Base-by-base conservation (phyloP, 2,329 filamentous ascomycete genomes). In the Trichocomaceae sp. region DNA sequence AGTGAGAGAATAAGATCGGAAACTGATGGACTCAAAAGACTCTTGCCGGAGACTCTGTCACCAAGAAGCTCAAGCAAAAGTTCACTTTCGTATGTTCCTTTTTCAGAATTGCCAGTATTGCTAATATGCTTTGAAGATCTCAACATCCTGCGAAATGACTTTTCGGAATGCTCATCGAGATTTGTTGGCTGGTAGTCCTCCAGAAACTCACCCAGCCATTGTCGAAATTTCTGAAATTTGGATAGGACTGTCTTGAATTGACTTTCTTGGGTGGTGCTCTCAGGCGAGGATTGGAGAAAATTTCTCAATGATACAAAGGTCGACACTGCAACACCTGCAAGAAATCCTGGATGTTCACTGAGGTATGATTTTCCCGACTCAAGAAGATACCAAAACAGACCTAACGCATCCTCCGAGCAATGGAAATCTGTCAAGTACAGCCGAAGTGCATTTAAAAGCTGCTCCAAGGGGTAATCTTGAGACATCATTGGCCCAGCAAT, bases 361-460 rank as follows among this genome's bases (percentile, higher is more conserved):
- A 99, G 76, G 66, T 92, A 84, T 5, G 73, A 62, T 15, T 75
- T 74, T 7, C 92, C 90, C 50, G 81, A 79, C 5, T 81, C 76
- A 13, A 97, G 77, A 1, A 99, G 79, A 69, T 95, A 96, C 68
- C 90, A 87, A 57, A 88, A 84, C 33, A 99, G 81, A 0, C 91
- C 92, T 45, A 97, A 78, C 1, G 88, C 85, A 73, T 99, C 93
- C 65, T 96, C 89, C 9, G 91, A 88, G 69, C 92, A 97, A 65
- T 95, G 87, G 0, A 85, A 80, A 61, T 97, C 86, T 1, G 86
- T 85, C 5, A 97, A 76, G 61, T 90, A 95, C 0, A 84, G 83
- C 9, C 87, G 80, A 19, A 96, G 77, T 1, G 87, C 86, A 63
- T 90, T 88, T 1, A 99, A 77, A 0, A 95, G 78, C 88, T 96